Evolutionary conservation across 2,329 filamentous ascomycete genomes (phyloP).

Genomic region (Ramularia endophylla): DNA sequence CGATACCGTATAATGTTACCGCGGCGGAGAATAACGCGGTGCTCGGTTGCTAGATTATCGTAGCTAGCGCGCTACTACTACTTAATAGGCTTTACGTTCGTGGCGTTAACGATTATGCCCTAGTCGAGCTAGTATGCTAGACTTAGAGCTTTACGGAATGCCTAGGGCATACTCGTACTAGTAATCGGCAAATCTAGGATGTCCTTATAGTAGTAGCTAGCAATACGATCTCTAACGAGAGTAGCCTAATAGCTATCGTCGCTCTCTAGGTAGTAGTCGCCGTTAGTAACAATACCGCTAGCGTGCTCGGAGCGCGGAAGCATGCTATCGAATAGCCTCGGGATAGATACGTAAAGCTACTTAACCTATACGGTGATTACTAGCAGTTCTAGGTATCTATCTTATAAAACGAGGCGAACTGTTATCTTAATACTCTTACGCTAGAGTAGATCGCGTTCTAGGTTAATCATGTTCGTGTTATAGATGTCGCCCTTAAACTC

Average conservation of each 20-base stretch:
- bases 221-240: not conserved
- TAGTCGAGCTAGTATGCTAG: not conserved
- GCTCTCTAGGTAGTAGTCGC: too few relatives aligned
- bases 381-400: not conserved
- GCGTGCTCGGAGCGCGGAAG: too few relatives aligned
- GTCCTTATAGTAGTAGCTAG: not conserved
- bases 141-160: not conserved
- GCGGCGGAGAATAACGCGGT: not conserved
- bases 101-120: not conserved
- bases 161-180: not conserved
- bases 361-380: too few relatives aligned
- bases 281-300: too few relatives aligned
- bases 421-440: not conserved
- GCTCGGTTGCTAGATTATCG: not conserved
- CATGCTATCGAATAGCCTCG: too few relatives aligned
- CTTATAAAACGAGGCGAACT: not conserved
- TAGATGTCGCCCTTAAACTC: not conserved
- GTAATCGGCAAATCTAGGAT: not conserved
- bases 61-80: not conserved
- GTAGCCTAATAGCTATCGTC: not conserved
- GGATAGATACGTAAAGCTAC: too few relatives aligned
- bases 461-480: not conserved
- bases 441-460: not conserved
- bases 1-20: constrained; percentile 1
- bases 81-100: not conserved